Percentiles rank a stretch among this genome's conserved stretches.
Conservation (phyloP, 2,329 filamentous ascomycete species). For the Sporothrix protearum region DNA sequence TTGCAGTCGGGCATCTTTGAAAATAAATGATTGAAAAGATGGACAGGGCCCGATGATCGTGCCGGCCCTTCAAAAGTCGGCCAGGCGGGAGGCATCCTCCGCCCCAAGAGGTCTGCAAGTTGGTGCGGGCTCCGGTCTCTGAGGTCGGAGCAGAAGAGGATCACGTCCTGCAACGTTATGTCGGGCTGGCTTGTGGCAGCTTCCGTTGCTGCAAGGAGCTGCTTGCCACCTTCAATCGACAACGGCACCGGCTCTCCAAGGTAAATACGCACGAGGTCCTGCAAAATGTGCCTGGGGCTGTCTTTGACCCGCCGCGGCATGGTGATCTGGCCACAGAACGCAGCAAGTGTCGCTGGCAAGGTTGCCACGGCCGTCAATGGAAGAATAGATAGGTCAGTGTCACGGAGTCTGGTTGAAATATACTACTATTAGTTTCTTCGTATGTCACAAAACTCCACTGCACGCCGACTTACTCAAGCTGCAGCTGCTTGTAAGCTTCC, state of each 20-base stretch:
- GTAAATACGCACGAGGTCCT: conserved; percentile 10
- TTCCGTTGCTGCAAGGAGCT: not conserved
- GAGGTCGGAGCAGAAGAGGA: conserved; percentile 11
- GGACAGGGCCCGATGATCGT: not conserved
- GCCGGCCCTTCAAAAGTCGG: not conserved
- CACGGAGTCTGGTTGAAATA: conserved; percentile 37
- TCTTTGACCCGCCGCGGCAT: not conserved
- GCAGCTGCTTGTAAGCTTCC: conserved; percentile 38
- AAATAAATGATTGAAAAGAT: not conserved
- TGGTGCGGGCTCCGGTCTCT: not conserved
- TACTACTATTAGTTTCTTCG: not conserved
- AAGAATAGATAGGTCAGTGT: conserved; percentile 41
- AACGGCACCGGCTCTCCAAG: conserved; percentile 9
- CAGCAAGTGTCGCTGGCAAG: conserved; percentile 40
- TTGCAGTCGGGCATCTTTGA: no score
- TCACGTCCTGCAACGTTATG: not conserved
- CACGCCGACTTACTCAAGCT: conserved; percentile 41
- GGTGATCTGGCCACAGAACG: conserved; percentile 37
- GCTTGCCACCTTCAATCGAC: not conserved
- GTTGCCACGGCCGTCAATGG: conserved; percentile 40
- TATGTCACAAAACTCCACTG: not conserved
- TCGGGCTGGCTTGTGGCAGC: not conserved
- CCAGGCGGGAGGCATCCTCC: not conserved
- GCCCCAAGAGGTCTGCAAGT: not conserved
- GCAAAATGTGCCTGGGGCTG: not conserved